Base-by-base conservation (phyloP, 768 basidiomycete genomes). In the Boletus vinaceobasis region DNA sequence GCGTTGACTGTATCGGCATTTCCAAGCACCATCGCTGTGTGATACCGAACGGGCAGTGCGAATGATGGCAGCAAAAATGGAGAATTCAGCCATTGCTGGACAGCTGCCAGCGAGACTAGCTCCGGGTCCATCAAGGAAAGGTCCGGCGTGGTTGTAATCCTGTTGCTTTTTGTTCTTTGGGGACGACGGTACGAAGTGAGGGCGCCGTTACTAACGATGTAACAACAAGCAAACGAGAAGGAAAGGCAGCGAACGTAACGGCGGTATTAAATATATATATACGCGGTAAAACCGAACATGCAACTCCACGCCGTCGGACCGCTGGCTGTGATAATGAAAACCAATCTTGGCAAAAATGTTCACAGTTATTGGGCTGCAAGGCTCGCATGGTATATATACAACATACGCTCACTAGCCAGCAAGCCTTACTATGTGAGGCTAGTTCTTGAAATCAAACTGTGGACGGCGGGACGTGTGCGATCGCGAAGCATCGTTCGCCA, bases 31-130 rank as follows among this genome's bases (percentile, higher is more conserved):
- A 43, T 38, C 54, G 52, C 48, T 54, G 55, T 56, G 52, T 19
- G 45, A 46, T 21, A 57, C 53, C 42, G 21, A 57, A 60, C 32
- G 21, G 53, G 50, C 7, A 52, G 50, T 52, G 51, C 37, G 50
- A 55, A 47, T 19, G 53, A 57, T 52, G 44, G 51, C 56, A 51
- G 23, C 23, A 4, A 64, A 61, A 64, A 62, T 56, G 65, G 65
- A 61, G 52, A 54, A 31, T 50, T 62, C 59, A 56, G 58, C 56
- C 48, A 53, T 58, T 36, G 31, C 42, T 33, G 51, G 52, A 63
- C 55, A 49, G 46, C 36, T 59, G 59, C 10, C 49, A 59, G 31
- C 31, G 37, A 45, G 29, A 50, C 38, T n/a, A 54, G 21, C 51
- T 46, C 62, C 61, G 43, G 61, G 35, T 50, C 23, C 11, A 11